Evolutionary conservation across 106 monocot species (phyloP), one percentile per base, ranked within the genome.

Genomic region (Dioscorea zingiberensis): DNA sequence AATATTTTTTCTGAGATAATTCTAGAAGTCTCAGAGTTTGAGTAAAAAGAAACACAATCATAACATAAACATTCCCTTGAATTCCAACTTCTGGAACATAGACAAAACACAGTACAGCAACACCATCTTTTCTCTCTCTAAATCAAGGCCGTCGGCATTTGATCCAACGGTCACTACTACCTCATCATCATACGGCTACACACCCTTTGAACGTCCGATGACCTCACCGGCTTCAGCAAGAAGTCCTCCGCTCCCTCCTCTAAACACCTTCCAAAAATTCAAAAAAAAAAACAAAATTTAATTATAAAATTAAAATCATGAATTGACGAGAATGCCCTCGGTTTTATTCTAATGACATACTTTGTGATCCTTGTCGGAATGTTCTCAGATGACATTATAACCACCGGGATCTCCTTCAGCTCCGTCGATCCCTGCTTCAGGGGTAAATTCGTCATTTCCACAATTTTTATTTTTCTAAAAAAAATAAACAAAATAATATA

Each of bases 331-430:
- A 38, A 38, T 38, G 4, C 38, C 38, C 38, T 38, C 0, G 4
- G 38, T 38, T 38, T 38, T 10, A 38, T 0, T 38, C 9, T 38
- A 6, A 38, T 38, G 38, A 6, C 32, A 25, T 32, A 87, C 89
- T 74, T 85, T 62, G 49, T 75, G 63, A 88, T 88, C 59, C 85
- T 74, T 4, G 68, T 80, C 18, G 85, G 82, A 7, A 85, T 75
- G 62, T 88, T 85, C 72, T 93, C 93, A 0, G 88, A 93, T 3
- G 93, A 93, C 69, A 93, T 78, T 47, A 93, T 85, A 48, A 85
- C 93, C 19, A 93, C 93, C 0, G 93, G 93, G 21, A 93, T 93
- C 57, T 85, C 64, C 55, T 19, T 73, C 59, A 88, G 64, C 56
- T 69, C 63, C 6, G 88, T 78, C 2, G 88, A 93, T 30, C 78